These are phyloP conservation scores for Polyporus tsugae DNA, from an alignment of 1,284 basidiomycete species.

Conservation along the genomic window DNA sequence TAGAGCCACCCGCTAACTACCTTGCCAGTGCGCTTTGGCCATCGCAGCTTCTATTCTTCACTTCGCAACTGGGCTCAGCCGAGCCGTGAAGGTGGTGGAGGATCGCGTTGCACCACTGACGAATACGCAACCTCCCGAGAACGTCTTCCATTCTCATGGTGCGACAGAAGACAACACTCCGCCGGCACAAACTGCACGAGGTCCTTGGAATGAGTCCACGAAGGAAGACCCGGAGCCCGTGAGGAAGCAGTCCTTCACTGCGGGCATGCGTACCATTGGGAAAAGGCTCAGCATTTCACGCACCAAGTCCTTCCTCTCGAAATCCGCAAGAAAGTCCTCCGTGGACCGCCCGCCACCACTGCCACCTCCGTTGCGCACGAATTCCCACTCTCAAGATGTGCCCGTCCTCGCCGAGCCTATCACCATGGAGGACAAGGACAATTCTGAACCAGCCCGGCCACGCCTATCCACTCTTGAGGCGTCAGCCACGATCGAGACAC, in stretches of 20 bases:
- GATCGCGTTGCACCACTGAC: not conserved
- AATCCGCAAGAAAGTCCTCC: not conserved
- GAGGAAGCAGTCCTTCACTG: not conserved
- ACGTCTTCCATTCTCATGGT: not conserved
- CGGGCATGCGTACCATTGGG: not conserved
- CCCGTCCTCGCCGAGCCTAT: not conserved
- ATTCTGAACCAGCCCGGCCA: not conserved
- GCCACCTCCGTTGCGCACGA: not conserved
- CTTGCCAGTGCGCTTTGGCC: not conserved
- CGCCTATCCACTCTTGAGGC: not conserved
- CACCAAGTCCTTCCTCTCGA: not conserved
- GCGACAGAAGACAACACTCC: not conserved
- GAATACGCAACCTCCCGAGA: not conserved
- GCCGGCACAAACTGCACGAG: not conserved
- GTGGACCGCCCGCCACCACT: not conserved
- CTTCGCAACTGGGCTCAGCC: not conserved
- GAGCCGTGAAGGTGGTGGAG: not conserved
- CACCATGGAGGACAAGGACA: not conserved
- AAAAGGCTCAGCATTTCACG: not conserved
- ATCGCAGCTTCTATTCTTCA: not conserved
- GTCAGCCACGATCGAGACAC: not conserved
- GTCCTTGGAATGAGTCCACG: not conserved
- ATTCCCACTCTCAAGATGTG: not conserved
- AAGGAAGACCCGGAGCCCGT: not conserved
- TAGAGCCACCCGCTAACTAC: not conserved